phyloP scores from a whole-genome alignment of 306 rosid genomes.

The Abrus pulchellus region DNA sequence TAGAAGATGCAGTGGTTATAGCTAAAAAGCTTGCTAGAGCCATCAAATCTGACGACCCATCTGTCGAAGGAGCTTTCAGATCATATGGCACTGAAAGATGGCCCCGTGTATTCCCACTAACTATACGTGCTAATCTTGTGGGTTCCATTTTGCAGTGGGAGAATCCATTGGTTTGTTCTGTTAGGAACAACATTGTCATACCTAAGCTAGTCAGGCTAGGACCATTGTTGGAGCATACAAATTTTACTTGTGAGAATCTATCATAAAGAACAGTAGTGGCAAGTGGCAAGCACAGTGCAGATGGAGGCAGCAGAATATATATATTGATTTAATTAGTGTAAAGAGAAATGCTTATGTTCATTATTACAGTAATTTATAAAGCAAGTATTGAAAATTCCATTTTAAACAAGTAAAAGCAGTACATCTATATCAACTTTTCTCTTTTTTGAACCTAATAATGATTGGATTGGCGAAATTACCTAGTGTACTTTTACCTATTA shows the following conservation, averaged over 20 bases:
- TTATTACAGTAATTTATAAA: neutral
- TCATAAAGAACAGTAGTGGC: slow-evolving; percentile 6
- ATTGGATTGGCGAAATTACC: neutral
- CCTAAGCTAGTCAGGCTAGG: slow-evolving; percentile 80
- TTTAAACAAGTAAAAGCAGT: neutral
- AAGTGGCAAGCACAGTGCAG: neutral
- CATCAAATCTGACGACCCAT: slow-evolving; percentile 54
- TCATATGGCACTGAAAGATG: slow-evolving; percentile 80
- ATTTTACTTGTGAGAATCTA: slow-evolving; percentile 68
- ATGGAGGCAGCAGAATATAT: neutral
- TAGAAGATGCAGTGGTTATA: slow-evolving; percentile 79
- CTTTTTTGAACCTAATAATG: neutral
- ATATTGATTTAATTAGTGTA: slow-evolving; percentile 4
- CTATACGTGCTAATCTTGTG: slow-evolving; percentile 78
- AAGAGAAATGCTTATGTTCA: slow-evolving; percentile 16
- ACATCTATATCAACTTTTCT: neutral
- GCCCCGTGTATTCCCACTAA: slow-evolving; percentile 78
- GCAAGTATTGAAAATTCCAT: neutral
- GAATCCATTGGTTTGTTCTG: slow-evolving; percentile 72
- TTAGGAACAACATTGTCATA: slow-evolving; percentile 72
- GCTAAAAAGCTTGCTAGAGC: slow-evolving; percentile 77
- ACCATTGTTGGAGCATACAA: slow-evolving; percentile 80
- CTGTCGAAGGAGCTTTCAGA: slow-evolving; percentile 68
- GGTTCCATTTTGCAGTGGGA: slow-evolving; percentile 86
- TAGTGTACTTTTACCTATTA: neutral